These are phyloP conservation scores for Casaregolazyma suthepensis DNA, from an alignment of 1,139 yeast species.

Conservation along the genomic window DNA sequence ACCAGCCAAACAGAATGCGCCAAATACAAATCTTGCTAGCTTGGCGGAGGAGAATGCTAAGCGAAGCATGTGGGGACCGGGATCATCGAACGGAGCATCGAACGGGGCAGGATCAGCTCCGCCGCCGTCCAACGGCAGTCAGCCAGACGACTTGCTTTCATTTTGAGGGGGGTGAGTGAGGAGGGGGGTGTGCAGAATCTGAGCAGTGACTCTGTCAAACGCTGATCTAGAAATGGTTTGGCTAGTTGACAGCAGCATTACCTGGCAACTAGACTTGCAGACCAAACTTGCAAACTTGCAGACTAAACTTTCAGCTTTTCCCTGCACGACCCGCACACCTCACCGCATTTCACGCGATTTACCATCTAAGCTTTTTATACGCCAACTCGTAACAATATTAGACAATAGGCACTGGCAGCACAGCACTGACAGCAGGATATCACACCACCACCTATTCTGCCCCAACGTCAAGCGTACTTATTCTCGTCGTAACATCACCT, in stretches of 20 bases:
- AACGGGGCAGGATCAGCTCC: conserved; percentile 4
- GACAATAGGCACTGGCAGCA: neutral
- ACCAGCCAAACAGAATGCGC: conserved; percentile 5
- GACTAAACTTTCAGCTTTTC: no score
- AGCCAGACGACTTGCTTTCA: conserved; percentile 23
- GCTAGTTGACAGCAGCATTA: no score
- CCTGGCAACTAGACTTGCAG: no score
- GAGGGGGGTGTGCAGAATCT: no score
- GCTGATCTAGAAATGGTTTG: no score
- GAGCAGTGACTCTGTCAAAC: no score
- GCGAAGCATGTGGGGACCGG: conserved; percentile 30
- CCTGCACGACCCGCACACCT: no score
- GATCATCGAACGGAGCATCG: conserved; percentile 16
- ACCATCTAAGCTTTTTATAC: neutral
- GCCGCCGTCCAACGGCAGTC: conserved; percentile 11
- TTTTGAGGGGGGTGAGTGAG: no score
- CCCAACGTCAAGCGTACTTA: neutral
- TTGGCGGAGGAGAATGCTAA: conserved; percentile 30
- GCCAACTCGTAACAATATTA: neutral
- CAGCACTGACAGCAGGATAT: no score
- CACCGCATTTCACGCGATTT: no score
- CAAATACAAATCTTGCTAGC: conserved; percentile 22
- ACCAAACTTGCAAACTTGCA: no score
- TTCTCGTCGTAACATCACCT: neutral
- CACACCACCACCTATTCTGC: neutral